Evolutionary conservation across 2,329 filamentous ascomycete species (phyloP), one percentile per base, ranked within the genome.

Genomic region (Chaetomium sp.): DNA sequence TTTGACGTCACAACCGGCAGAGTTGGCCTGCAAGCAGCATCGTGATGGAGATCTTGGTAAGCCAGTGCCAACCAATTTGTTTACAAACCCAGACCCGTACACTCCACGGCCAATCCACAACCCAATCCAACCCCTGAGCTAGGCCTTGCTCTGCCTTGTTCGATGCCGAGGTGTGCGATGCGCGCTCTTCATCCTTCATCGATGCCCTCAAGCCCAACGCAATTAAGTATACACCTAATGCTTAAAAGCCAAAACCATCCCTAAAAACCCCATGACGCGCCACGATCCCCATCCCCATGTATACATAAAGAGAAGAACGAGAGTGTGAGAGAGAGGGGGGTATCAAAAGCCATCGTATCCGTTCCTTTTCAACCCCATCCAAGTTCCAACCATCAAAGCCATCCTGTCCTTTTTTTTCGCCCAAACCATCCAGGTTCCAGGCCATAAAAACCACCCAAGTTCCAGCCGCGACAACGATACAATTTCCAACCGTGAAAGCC

Each of bases 1-100:
- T n/a, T 57, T 57, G 55, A 57, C 55, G 55, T 45, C 55, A 57
- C 55, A 6, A 2, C 8, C 29, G 16, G 16, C 38, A n/a, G 6
- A 35, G 10, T 19, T 3, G 8, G n/a, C 16, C 53, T 42, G 9
- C n/a, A 21, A 29, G 27, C 27, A 9, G 12, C 6, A 23, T 27
- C 21, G 33, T 33, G 31, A 56, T n/a, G n/a, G 4, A 9, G n/a
- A 25, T 8, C n/a, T 38, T 19, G 16, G n/a, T 29, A 29, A n/a
- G n/a, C 27, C 27, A 29, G 13, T 27, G 8, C 13, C 25, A 29
- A 33, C 29, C 27, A 53, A 3, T 4, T 31, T 31, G 49, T 10
- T 60, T 35, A 47, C 42, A 58, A 33, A 19, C 19, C 51, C 45
- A 51, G 19, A 7, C 16, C 16, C 19, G 38, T 19, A 42, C 7